Evolutionary conservation across 345 rosid species (phyloP).

Genomic region (Lagerstroemia speciosa): DNA sequence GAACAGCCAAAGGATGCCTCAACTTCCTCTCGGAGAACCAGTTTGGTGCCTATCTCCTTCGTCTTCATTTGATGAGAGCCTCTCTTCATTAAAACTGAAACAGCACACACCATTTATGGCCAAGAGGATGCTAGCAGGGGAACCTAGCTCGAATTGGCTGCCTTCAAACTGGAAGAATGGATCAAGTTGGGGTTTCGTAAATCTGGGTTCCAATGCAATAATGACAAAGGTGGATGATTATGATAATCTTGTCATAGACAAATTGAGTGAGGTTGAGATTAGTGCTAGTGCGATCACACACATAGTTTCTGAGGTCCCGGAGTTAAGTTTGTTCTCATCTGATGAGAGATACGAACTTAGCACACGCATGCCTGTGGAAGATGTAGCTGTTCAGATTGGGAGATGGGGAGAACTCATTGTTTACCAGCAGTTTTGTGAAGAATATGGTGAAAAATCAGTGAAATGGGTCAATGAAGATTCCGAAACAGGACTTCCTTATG

Average conservation of each 20-base stretch:
- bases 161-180: conserved; percentile 59
- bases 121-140: conserved; percentile 30
- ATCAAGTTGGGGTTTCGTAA: conserved; percentile 28
- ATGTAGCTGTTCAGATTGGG: conserved; percentile 47
- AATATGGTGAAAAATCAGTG: conserved; percentile 30
- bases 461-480: conserved; percentile 68
- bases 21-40: conserved; percentile 59
- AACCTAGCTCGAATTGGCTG: conserved; percentile 45
- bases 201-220: conserved; percentile 13
- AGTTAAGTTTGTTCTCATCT: conserved; percentile 20
- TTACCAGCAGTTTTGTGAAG: conserved; percentile 38
- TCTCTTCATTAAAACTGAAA: conserved; percentile 10
- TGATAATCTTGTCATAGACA: background rate
- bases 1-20: conserved; percentile 63
- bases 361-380: conserved; percentile 33
- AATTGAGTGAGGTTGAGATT: conserved; percentile 15
- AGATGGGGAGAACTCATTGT: conserved; percentile 67
- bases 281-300: conserved; percentile 21
- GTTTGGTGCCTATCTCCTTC: conserved; percentile 49
- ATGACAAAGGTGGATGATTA: conserved; percentile 14
- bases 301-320: conserved; percentile 17
- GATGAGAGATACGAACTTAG: conserved; percentile 41
- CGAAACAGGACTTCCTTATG: conserved; percentile 81
- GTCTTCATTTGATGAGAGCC: conserved; percentile 11
- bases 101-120: conserved; percentile 14